A percentile compares a stretch with the other conserved stretches of the same genome.
Conservation (phyloP, 192 early-diverging fungal genomes). For the Dissophora globulifera region DNA sequence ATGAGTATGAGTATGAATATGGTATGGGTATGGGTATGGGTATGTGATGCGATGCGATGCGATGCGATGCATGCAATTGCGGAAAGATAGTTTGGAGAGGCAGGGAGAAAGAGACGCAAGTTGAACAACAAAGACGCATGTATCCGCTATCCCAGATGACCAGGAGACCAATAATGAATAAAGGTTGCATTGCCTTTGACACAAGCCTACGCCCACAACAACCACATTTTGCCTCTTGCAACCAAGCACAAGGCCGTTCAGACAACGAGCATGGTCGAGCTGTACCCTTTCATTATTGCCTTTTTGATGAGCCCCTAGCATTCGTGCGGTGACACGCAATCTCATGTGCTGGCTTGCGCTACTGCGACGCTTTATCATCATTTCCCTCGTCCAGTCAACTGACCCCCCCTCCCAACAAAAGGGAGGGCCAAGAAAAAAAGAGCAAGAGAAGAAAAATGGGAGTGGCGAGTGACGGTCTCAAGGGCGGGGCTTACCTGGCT, state of each 20-base stretch:
- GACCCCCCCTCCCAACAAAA: neutral
- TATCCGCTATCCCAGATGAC: constrained; percentile 1
- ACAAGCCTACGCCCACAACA: neutral
- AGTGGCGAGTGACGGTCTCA: too few species aligned
- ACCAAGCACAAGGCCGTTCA: neutral
- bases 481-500: constrained; percentile 23
- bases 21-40: too few species aligned
- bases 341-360: neutral
- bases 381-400: neutral
- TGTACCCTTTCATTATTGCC: too few species aligned
- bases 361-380: neutral
- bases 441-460: neutral
- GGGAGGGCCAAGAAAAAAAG: neutral
- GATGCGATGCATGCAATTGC: too few species aligned
- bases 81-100: neutral
- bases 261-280: too few species aligned
- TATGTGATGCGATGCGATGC: neutral
- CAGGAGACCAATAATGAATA: neutral
- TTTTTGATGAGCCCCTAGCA: too few species aligned
- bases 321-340: too few species aligned
- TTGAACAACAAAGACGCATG: constrained; percentile 8
- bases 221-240: neutral
- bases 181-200: neutral
- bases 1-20: too few species aligned
- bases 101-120: neutral